phyloP scores from a whole-genome alignment of 331 rosid species.

The Phaseolus coccineus region DNA sequence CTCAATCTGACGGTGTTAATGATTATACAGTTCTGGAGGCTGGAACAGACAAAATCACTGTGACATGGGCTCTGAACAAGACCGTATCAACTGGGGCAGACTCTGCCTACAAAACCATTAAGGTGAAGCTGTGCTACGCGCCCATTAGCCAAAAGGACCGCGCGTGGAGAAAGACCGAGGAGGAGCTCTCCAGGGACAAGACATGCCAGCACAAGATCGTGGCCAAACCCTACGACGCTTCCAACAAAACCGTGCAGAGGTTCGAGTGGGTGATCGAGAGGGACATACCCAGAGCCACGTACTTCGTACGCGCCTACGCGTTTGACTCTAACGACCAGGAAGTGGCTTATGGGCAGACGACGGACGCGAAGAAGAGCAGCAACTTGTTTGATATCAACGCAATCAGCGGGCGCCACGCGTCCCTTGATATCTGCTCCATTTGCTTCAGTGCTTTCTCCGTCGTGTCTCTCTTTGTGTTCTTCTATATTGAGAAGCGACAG shows the following conservation, averaged over 20 bases:
- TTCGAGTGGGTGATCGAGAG: slow-evolving; percentile 57
- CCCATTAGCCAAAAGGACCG: slow-evolving; percentile 84
- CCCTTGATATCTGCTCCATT: slow-evolving; percentile 50
- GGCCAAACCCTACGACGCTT: slow-evolving; percentile 56
- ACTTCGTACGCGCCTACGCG: slow-evolving; percentile 88
- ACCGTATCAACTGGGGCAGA: slow-evolving; percentile 60
- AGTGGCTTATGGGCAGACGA: slow-evolving; percentile 80
- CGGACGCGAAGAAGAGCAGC: slow-evolving; percentile 44
- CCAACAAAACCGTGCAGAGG: slow-evolving; percentile 57
- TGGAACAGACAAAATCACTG: slow-evolving; percentile 68
- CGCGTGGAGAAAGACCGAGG: slow-evolving; percentile 86
- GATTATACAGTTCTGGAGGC: slow-evolving; percentile 66
- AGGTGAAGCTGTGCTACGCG: slow-evolving; percentile 81
- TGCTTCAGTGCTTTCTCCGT: slow-evolving; percentile 55
- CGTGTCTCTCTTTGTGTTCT: slow-evolving; percentile 37
- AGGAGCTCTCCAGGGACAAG: slow-evolving; percentile 71
- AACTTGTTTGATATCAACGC: slow-evolving; percentile 46
- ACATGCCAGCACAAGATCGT: slow-evolving; percentile 72
- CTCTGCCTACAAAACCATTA: slow-evolving; percentile 68
- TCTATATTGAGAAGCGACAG: slow-evolving; percentile 51
- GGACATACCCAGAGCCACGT: slow-evolving; percentile 72
- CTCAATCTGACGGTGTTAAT: background rate
- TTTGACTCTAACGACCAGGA: slow-evolving; percentile 51
- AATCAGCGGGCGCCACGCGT: slow-evolving; percentile 52
- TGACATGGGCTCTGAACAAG: slow-evolving; percentile 72